Base-by-base conservation (phyloP, 805 yeast genomes). In the Komagataella phaffii region DNA sequence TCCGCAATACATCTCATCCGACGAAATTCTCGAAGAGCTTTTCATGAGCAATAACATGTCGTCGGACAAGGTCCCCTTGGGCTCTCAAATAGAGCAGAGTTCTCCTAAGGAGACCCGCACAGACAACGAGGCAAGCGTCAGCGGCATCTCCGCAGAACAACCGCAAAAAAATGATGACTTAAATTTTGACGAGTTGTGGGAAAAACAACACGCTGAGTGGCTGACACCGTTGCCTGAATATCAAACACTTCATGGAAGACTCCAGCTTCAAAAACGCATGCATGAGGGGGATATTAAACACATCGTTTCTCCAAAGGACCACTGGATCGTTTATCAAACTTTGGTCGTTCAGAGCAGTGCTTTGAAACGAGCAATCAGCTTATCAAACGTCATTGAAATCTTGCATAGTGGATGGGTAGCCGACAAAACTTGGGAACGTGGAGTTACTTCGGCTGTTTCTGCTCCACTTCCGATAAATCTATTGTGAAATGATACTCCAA, bases 391-490 rank as follows among this genome's bases (percentile, higher is more conserved):
- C 46, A 62, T 88, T 50, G 75, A 76, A 56, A 77, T 90, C 21
- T 75, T 90, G 46, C 81, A 87, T 59, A 78, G 85, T 3, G 96
- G 96, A 17, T 90, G 98, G 98, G 74, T 76, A 14, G 82, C 80
- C 54, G 80, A 80, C 19, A 88, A 83, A 50, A 78, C 80, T 57
- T 90, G 93, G 91, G 83, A 77, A 30, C 40, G 19, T 17, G 17
- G 17, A 8, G 24, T 12, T 50, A 10, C 23, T 45, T 23, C 18
- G 12, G 18, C 21, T 21, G 30, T 45, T 44, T 23, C 17, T 23
- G 14, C 18, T 8, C 47, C n/a, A 17, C 40, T 44, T 40, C 17
- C 14, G 6, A 44, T 48, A 6, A 18, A 19, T 17, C 14, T 21
- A 18, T 18, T 17, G 24, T 45, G 40, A 21, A 51, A 10, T 12